phyloP scores from a whole-genome alignment of 305 asterid genomes.

The Caryopteris hybrid region DNA sequence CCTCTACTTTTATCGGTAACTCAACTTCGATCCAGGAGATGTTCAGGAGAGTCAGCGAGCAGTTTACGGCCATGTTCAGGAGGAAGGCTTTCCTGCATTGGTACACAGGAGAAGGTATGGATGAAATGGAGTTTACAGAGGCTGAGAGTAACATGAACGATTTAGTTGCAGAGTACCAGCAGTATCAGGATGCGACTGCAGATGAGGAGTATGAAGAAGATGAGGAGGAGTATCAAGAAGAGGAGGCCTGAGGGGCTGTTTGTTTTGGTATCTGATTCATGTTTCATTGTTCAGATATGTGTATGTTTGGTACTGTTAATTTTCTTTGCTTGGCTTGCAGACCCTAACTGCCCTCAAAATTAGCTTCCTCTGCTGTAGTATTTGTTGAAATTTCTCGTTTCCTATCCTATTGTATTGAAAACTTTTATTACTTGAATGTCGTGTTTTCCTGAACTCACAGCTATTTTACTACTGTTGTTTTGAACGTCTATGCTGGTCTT shows the following conservation, averaged over 20 bases:
- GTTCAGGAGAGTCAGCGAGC: conserved; percentile 56
- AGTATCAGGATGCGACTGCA: conserved; percentile 54
- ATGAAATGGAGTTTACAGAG: conserved; percentile 20
- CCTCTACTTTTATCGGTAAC: too few relatives aligned
- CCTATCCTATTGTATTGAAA: background rate
- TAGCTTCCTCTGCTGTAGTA: background rate
- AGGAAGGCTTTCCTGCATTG: conserved; percentile 24
- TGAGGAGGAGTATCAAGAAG: conserved; percentile 27
- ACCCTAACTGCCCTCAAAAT: background rate
- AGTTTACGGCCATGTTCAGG: conserved; percentile 47
- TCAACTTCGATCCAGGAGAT: too few relatives aligned
- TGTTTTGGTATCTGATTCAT: background rate
- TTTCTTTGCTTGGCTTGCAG: background rate
- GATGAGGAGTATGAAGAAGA: conserved; percentile 42
- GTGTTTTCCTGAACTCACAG: background rate
- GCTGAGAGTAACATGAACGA: conserved; percentile 47
- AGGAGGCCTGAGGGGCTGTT: conserved; percentile 20
- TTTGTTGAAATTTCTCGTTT: conserved; percentile 5
- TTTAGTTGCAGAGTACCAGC: conserved; percentile 49
- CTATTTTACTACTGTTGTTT: too few relatives aligned
- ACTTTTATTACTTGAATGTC: background rate
- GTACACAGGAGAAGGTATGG: conserved; percentile 25
- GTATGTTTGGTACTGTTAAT: conserved; percentile 5
- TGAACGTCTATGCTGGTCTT: too few relatives aligned
- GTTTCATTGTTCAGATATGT: background rate